Percentiles rank a stretch among this genome's conserved stretches.
Conservation (phyloP, 2,329 filamentous ascomycete species). For the Fusarium buharicum region DNA sequence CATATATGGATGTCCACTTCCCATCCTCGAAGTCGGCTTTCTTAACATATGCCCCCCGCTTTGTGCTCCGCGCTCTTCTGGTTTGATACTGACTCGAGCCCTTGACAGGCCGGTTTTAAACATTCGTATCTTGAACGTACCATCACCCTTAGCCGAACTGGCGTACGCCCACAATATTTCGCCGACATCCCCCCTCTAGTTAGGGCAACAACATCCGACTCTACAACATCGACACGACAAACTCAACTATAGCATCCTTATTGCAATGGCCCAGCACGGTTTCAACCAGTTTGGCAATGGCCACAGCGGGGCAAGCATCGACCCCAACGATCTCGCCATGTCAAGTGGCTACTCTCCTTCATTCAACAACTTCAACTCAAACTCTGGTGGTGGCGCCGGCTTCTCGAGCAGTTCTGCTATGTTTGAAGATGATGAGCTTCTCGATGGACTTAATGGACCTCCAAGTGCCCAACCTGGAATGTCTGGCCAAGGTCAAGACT, state of each 20-base stretch:
- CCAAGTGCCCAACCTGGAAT: constrained; percentile 63
- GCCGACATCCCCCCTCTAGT: constrained; percentile 34
- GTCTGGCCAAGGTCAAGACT: constrained; percentile 66
- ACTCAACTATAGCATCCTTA: constrained; percentile 23
- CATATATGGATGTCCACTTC: constrained; percentile 40
- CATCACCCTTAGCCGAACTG: constrained; percentile 33
- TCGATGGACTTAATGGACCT: constrained; percentile 74
- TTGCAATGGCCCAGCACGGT: constrained; percentile 64
- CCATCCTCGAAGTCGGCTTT: constrained; percentile 31
- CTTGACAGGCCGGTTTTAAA: constrained; percentile 30
- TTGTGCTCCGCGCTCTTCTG: constrained; percentile 25
- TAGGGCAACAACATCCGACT: constrained; percentile 39
- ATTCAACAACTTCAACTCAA: constrained; percentile 68
- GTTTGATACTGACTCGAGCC: constrained; percentile 37
- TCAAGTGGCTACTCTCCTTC: constrained; percentile 67
- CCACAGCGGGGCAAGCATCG: constrained; percentile 71
- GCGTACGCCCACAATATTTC: constrained; percentile 43
- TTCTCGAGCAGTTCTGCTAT: constrained; percentile 82
- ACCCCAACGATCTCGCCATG: constrained; percentile 87
- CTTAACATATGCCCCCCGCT: constrained; percentile 29
- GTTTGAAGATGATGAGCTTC: constrained; percentile 88
- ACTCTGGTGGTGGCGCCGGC: constrained; percentile 68
- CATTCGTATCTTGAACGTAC: constrained; percentile 29
- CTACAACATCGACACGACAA: constrained; percentile 20
- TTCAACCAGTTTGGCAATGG: constrained; percentile 66